A percentile compares a stretch with the other conserved stretches of the same genome.
These are phyloP conservation scores for Lyophyllum atratum DNA, from an alignment of 768 basidiomycete genomes.

Conservation along the genomic window DNA sequence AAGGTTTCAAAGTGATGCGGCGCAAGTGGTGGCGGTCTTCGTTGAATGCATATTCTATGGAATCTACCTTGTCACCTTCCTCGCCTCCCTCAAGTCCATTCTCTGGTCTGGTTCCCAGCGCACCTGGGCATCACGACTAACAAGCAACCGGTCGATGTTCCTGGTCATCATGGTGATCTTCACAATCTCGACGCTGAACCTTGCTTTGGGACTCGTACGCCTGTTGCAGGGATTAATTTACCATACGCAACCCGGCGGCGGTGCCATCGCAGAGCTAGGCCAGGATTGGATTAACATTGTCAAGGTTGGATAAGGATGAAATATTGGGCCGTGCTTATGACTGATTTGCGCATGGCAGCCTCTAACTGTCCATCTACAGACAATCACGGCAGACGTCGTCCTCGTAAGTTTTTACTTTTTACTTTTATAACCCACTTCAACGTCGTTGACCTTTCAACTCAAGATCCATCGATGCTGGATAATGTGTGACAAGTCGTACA, in stretches of 20 bases:
- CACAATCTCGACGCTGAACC: constrained; percentile 40
- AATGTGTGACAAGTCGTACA: constrained; percentile 32
- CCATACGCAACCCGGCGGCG: constrained; percentile 21
- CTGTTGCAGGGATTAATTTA: constrained; percentile 44
- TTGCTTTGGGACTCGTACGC: constrained; percentile 41
- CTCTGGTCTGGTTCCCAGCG: constrained; percentile 31
- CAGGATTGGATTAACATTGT: constrained; percentile 45
- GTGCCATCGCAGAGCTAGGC: constrained; percentile 34
- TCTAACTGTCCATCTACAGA: constrained; percentile 25
- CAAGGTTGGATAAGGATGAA: constrained; percentile 29
- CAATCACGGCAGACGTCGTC: constrained; percentile 44
- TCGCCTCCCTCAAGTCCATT: constrained; percentile 29
- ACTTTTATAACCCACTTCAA: background rate
- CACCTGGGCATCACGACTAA: constrained; percentile 24
- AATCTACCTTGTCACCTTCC: constrained; percentile 39
- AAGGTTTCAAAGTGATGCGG: constrained; percentile 34
- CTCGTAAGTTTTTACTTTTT: constrained; percentile 27
- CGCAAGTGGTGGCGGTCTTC: constrained; percentile 42
- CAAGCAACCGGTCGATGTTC: constrained; percentile 36
- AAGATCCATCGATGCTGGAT: constrained; percentile 32
- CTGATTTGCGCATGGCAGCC: background rate
- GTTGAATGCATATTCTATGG: constrained; percentile 42
- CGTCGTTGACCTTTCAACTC: background rate
- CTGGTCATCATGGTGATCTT: constrained; percentile 39
- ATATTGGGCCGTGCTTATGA: background rate